A percentile compares a stretch with the other conserved stretches of the same genome.
phyloP scores from a whole-genome alignment of 176 grass and related monocot genomes.

The Avena sativa region DNA sequence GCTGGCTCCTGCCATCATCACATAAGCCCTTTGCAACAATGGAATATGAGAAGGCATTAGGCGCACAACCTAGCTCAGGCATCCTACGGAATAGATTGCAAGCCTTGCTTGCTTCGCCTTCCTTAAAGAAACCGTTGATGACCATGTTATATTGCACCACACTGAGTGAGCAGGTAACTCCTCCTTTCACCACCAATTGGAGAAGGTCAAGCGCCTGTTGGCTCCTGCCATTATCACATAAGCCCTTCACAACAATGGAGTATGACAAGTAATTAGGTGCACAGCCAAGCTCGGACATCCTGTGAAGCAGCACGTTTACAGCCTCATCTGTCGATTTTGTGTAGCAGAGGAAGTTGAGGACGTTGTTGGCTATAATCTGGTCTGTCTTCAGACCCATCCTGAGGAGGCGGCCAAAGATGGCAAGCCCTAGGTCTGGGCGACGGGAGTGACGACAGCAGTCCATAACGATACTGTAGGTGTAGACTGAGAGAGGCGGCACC shows the following conservation, averaged over 20 bases:
- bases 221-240: constrained; percentile 14
- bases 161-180: too few relatives aligned
- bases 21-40: constrained; percentile 36
- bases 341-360: constrained; percentile 33
- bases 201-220: constrained; percentile 12
- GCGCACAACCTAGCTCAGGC: constrained; percentile 34
- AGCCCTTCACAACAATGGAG: constrained; percentile 22
- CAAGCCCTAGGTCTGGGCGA: not conserved
- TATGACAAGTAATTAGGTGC: constrained; percentile 7
- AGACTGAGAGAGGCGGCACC: not conserved
- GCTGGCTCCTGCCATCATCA: not conserved
- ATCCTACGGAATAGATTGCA: constrained; percentile 1
- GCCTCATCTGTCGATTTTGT: not conserved
- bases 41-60: not conserved
- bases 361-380: not conserved
- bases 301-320: not conserved
- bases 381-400: not conserved
- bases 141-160: too few relatives aligned
- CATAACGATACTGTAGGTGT: not conserved
- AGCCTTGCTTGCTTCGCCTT: too few relatives aligned
- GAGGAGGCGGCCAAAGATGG: not conserved
- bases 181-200: not conserved
- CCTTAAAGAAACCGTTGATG: too few relatives aligned
- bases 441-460: not conserved
- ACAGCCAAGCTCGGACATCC: constrained; percentile 41